phyloP scores from a whole-genome alignment of 495 filamentous ascomycete species.

The Oleoguttula mirabilis region DNA sequence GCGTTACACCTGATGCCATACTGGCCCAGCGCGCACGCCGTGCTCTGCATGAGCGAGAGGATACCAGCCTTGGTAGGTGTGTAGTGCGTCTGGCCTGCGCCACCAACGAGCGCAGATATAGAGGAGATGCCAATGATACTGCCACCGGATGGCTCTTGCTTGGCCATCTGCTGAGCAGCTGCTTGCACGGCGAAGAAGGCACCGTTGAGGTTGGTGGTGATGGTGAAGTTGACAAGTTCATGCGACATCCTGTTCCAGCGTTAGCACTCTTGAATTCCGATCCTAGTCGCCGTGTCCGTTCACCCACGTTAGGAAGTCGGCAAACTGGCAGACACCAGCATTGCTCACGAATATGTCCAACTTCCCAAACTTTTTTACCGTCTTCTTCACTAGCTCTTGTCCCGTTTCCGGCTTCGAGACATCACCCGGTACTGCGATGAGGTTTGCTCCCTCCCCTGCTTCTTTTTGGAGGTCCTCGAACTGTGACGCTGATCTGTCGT shows the following conservation, averaged over 20 bases:
- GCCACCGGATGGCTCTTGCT: slow-evolving; percentile 44
- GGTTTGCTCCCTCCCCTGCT: slow-evolving; percentile 12
- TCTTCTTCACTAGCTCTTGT: slow-evolving; percentile 24
- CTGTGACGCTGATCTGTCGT: slow-evolving; percentile 24
- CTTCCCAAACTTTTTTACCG: slow-evolving; percentile 38
- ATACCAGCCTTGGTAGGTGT: slow-evolving; percentile 87
- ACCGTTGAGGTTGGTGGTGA: slow-evolving; percentile 71
- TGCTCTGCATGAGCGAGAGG: slow-evolving; percentile 71
- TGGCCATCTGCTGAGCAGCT: slow-evolving; percentile 67
- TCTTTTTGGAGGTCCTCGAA: slow-evolving; percentile 26
- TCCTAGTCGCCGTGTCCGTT: too few species aligned
- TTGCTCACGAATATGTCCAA: slow-evolving; percentile 80
- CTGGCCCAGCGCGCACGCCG: slow-evolving; percentile 63
- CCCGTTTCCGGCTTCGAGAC: slow-evolving; percentile 29
- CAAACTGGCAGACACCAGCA: slow-evolving; percentile 75
- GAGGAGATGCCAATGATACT: slow-evolving; percentile 73
- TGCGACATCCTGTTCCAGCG: slow-evolving; percentile 40
- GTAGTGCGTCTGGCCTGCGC: slow-evolving; percentile 70
- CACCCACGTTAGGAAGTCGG: slow-evolving; percentile 59
- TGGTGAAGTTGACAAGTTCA: slow-evolving; percentile 50
- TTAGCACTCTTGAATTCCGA: too few species aligned
- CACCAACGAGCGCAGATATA: slow-evolving; percentile 78
- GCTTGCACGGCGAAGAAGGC: slow-evolving; percentile 79
- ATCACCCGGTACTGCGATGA: slow-evolving; percentile 31
- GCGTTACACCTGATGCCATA: slow-evolving; percentile 76